Evolutionary conservation across 192 early-diverging fungal genomes (phyloP), one percentile per base, ranked within the genome.

Genomic region (Endogone sp.): DNA sequence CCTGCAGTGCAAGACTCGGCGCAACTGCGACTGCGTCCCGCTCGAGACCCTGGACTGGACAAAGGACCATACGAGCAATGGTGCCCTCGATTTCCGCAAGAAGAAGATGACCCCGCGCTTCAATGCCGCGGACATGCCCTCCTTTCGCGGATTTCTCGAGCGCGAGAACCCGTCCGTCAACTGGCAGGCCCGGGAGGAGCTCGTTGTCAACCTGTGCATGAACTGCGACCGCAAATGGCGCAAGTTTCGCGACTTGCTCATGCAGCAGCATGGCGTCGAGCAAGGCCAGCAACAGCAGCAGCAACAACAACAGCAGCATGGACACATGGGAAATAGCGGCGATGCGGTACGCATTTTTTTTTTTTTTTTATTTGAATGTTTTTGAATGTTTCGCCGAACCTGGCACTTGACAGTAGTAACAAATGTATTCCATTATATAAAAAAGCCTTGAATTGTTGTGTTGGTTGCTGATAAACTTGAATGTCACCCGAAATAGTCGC

Each of bases 201-300:
- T 69, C 60, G 29, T 69, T 2, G 67, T 69, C 60, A 69, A 69
- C 31, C 60, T 69, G 22, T 69, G 67, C 60, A 32, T 69, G 60
- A 69, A 69, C 23, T 69, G 67, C 60, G 67, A 69, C 61, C 54
- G 67, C 21, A 69, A 69, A 44, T 69, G 67, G 67, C 67, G 67
- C 58, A 69, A 69, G 20, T 69, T 69, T 24, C 58, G 67, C 26
- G 67, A 69, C n/a, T 22, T 37, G 21, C 60, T 57, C n/a, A 29
- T 56, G 2, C 37, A 67, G 4, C 56, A 67, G 24, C 23, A 56
- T 29, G n/a, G 23, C 59, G 59, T 23, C 59, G 27, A 60, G 37
- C 25, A 20, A 66, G 31, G 54, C 6, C 55, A 57, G 23, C 37
- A 58, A 2, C 65, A 66, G 49, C 65, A 25, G 21, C 65, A 20